Base-by-base conservation (phyloP, 73 alveolate genomes). In the Urostyla sp. region DNA sequence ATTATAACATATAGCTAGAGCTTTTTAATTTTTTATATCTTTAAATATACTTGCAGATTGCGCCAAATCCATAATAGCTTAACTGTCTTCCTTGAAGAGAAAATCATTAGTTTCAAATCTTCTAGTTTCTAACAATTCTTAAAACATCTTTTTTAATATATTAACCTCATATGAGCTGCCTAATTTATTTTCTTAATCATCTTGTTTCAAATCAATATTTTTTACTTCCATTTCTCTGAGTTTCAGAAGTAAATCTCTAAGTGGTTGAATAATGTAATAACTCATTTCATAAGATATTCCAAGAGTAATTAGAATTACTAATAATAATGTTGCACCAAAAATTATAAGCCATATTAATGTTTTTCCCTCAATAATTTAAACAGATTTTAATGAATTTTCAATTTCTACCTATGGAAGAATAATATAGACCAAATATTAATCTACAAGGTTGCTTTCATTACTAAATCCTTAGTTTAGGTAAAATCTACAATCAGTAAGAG, bases 1-100 rank as follows among this genome's bases (percentile, higher is more conserved):
- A 45, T 85, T 87, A 44, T 63, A 61, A 69, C 95, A 87, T 40
- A 82, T 87, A 16, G 87, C 91, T 4, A 73, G 67, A 27, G 89
- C 89, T 43, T 81, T 61, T 46, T 58, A 15, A 50, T 87, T 87
- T 56, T 84, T 48, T 15, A 52, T 48, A n/a, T 69, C 26, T 72
- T 45, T 43, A 28, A 86, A 69, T 1, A 86, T 51, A 37, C 72
- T 69, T 16, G 67, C 63, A 11, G 94, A 90, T 6, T 86, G 53
- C 37, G 90, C 90, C 34, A 60, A 57, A 38, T 80, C 87, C 81
- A 86, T 85, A 0, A 85, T 55, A 21, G 93, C 93, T 32, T 37
- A 20, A 26, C 86, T 43, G 27, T 77, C 89, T 40, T 58, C 87
- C 38, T 75, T 72, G 26, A 52, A 16, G 28, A 60, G 27, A 51